Percentiles rank a stretch among this genome's conserved stretches.
Evolutionary conservation across 1,284 basidiomycete genomes (phyloP).

Genomic region (Hypsizygus ulmarius): DNA sequence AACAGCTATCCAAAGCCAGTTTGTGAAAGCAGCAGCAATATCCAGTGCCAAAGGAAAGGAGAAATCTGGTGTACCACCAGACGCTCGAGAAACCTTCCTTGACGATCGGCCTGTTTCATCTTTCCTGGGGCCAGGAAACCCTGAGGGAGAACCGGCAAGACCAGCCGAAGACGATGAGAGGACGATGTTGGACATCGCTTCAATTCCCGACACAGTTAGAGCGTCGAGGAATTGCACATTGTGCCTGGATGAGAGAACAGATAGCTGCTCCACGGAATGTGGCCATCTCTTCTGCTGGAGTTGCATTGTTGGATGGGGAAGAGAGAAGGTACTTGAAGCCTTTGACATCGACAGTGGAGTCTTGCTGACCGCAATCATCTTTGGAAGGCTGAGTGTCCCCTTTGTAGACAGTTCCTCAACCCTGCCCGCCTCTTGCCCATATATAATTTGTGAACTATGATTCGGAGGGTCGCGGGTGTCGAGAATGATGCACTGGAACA

Average conservation of each 20-base stretch:
- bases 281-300: constrained; percentile 95
- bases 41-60: constrained; percentile 26
- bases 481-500: constrained; percentile 1
- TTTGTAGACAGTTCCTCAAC: constrained; percentile 79
- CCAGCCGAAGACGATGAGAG: constrained; percentile 67
- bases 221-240: constrained; percentile 79
- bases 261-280: constrained; percentile 87
- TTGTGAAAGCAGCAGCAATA: constrained; percentile 12
- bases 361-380: constrained; percentile 11
- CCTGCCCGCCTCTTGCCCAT: constrained; percentile 76
- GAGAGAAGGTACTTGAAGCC: constrained; percentile 68
- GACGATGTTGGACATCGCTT: constrained; percentile 58
- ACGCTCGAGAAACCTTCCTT: constrained; percentile 53
- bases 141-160: constrained; percentile 49
- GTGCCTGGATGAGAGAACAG: constrained; percentile 79
- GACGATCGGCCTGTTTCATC: constrained; percentile 63
- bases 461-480: neutral
- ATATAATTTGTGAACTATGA: constrained; percentile 67
- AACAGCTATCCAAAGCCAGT: constrained; percentile 36
- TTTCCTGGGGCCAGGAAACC: constrained; percentile 52
- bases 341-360: neutral
- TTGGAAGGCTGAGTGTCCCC: constrained; percentile 76
- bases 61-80: constrained; percentile 27
- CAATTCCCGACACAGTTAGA: constrained; percentile 50
- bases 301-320: constrained; percentile 85